Evolutionary conservation across 257 asterid genomes (phyloP), one percentile per base, ranked within the genome.

Genomic region (Solanum paucissectum): DNA sequence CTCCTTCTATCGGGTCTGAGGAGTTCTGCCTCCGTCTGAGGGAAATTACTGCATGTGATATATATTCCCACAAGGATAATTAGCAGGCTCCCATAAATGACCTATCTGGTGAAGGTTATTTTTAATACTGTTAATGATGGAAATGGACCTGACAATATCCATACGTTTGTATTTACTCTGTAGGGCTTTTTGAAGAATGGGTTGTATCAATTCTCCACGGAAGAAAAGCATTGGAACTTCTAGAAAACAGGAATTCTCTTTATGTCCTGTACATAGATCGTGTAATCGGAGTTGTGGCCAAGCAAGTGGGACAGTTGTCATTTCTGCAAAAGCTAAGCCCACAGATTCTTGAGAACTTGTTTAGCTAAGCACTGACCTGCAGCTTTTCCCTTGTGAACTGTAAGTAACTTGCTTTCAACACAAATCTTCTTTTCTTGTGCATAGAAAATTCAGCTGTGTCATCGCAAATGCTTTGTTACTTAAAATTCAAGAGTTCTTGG

Each of bases 211-310:
- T 96, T 82, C 92, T 93, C 88, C 93, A 86, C 33, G 94, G 98
- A 83, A 90, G 94, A 87, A 95, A 94, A 92, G 92, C 92, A 42
- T 91, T 96, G 93, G 96, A 94, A 92, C 92, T 91, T 42, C 75
- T 96, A 90, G 99, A 97, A 92, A 90, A 85, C 91, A 92, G 96
- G 92, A 96, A 92, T 85, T 89, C 94, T 86, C 91, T 97, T n/a
- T 97, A 96, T 92, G 91, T 92, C 87, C 84, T 96, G 83, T 97
- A 96, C 95, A 95, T 97, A 91, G 99, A 97, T 88, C 94, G 98
- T 25, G 92, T 97, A 72, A 87, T 96, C 29, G 99, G 98, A 81
- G 94, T 90, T 87, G 86, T 96, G 83, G 93, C 96, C 68, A 93
- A 95, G 89, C 92, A 87, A 87, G 91, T 93, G 42, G 92, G 94